A percentile compares a stretch with the other conserved stretches of the same genome.
Evolutionary conservation across 352 stramenopile genomes (phyloP).

Genomic region (Globisporangium nodosum): DNA sequence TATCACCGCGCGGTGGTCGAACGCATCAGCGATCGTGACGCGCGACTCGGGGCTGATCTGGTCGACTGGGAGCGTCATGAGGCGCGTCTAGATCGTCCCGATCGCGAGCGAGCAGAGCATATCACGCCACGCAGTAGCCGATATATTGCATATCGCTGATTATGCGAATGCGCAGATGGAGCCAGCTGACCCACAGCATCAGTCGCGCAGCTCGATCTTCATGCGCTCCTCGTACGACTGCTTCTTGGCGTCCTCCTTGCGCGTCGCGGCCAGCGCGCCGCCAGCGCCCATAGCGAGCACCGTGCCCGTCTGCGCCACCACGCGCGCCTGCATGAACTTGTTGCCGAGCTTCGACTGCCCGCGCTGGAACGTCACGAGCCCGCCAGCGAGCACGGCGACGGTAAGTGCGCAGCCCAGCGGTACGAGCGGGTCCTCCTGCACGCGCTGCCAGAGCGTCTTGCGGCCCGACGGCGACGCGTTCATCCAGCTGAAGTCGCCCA

Average conservation of each 20-base stretch:
- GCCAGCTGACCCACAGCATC: slow-evolving; percentile 1
- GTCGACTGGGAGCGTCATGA: slow-evolving; percentile 38
- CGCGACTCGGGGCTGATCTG: slow-evolving; percentile 46
- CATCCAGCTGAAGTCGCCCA: slow-evolving; percentile 67
- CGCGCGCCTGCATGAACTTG: slow-evolving; percentile 79
- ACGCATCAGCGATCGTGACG: slow-evolving; percentile 48
- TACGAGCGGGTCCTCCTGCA: slow-evolving; percentile 73
- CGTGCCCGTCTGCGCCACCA: slow-evolving; percentile 63
- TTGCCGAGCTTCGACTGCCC: slow-evolving; percentile 75
- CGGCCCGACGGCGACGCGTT: slow-evolving; percentile 40
- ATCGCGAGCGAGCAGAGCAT: too few species aligned
- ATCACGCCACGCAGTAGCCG: too few species aligned
- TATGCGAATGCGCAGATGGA: background rate
- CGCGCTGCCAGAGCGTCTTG: slow-evolving; percentile 60
- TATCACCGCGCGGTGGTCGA: slow-evolving; percentile 56
- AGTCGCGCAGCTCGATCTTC: slow-evolving; percentile 50
- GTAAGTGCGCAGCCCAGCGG: slow-evolving; percentile 66
- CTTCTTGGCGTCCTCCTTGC: slow-evolving; percentile 48
- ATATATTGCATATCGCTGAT: background rate
- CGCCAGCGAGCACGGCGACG: slow-evolving; percentile 53
- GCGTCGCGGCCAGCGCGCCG: slow-evolving; percentile 31
- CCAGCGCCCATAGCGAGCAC: slow-evolving; percentile 58
- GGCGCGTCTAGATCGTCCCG: slow-evolving; percentile 43
- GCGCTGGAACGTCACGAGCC: slow-evolving; percentile 62
- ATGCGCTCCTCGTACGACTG: slow-evolving; percentile 67